Base-by-base conservation (phyloP, 2,329 filamentous ascomycete genomes). In the Botrytis elliptica region DNA sequence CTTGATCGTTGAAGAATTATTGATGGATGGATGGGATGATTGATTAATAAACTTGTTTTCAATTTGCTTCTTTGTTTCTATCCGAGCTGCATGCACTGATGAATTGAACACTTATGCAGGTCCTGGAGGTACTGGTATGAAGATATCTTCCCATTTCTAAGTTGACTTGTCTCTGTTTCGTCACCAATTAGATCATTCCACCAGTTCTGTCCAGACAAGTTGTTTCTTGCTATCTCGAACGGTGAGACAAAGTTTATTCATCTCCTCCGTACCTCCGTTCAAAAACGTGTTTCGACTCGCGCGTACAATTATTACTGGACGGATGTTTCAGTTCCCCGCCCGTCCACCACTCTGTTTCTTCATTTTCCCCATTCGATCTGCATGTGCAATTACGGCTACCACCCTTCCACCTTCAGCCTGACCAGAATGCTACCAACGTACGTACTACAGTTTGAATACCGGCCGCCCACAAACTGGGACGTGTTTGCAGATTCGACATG, bases 311-410 rank as follows among this genome's bases (percentile, higher is more conserved):
- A 38, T 62, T 4, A 40, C 29, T 62, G 59, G 59, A 62, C 12
- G 36, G 20, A 25, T 46, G 42, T 65, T 65, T 65, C n/a, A 22
- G 9, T 65, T 46, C 63, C 33, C 42, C 42, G 29, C 63, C 42
- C 42, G 42, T 66, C 42, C 63, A 65, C 63, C 18, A 29, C n/a
- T 33, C 5, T 16, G 63, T 22, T 65, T 10, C 6, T 1, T 22
- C 16, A 4, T 46, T 62, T 66, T 66, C 64, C 29, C 64, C 29
- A 52, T 66, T 52, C 20, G 29, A 66, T 66, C 64, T 66, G 42
- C 44, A 44, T 7, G 8, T 25, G 22, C 49, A 66, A 64, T 36
- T 49, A 66, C 64, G 42, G 64, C 46, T 49, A 9, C 25, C 16
- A 63, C 38, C n/a, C 38, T 63, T 63, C 36, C 25, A 42, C 38